Conservation (phyloP, 495 filamentous ascomycete species). For the Aspergillus wentii region DNA sequence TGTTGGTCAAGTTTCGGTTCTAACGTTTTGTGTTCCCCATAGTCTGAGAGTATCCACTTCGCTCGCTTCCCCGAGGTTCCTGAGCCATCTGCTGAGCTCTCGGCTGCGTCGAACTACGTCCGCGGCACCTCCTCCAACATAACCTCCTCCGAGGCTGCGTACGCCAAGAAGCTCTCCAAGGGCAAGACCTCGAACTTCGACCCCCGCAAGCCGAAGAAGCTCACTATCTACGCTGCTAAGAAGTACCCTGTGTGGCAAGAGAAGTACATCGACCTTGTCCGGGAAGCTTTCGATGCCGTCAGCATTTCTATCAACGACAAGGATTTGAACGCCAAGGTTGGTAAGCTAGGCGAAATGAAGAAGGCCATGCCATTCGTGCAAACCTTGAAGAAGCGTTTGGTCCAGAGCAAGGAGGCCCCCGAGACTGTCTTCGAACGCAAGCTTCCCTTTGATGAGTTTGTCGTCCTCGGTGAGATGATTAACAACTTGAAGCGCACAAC, state of each 20-base stretch:
- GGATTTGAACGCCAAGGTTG: conserved; percentile 64
- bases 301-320: conserved; percentile 68
- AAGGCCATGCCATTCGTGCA: conserved; percentile 98
- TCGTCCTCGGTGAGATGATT: conserved; percentile 57
- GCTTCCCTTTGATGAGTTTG: conserved; percentile 80
- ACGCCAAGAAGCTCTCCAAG: conserved; percentile 79
- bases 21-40: too few relatives aligned
- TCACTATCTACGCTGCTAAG: conserved; percentile 79
- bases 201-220: conserved; percentile 82
- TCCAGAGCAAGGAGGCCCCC: conserved; percentile 48
- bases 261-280: conserved; percentile 80
- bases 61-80: conserved; percentile 71
- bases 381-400: conserved; percentile 71
- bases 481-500: conserved; percentile 58
- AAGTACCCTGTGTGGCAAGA: conserved; percentile 85
- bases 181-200: conserved; percentile 79
- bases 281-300: conserved; percentile 54
- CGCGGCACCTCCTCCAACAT: conserved; percentile 70
- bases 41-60: conserved; percentile 67
- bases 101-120: conserved; percentile 77
- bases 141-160: conserved; percentile 78
- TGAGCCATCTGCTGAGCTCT: conserved; percentile 53
- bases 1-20: too few relatives aligned
- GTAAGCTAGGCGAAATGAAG: conserved; percentile 86
- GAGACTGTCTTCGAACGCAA: conserved; percentile 72